Conservation (phyloP, 2,329 filamentous ascomycete genomes). For the Alternaria arborescens region DNA sequence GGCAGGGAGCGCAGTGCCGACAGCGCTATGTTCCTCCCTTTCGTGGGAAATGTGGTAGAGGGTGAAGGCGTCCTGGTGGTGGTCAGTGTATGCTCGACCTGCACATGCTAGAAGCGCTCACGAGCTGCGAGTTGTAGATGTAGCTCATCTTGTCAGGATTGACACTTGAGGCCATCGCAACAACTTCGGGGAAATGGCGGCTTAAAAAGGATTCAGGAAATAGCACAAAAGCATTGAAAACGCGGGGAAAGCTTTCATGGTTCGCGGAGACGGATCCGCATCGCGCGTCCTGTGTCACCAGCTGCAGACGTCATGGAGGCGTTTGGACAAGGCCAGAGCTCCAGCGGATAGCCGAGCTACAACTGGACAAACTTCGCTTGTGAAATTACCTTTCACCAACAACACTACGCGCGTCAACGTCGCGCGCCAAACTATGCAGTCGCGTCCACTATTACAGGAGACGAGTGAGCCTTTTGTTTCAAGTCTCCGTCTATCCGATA, state of each 20-base stretch:
- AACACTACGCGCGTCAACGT: conserved; percentile 3
- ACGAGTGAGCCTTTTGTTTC: background rate
- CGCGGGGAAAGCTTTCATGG: conserved; percentile 33
- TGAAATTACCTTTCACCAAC: conserved; percentile 16
- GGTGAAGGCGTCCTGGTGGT: conserved; percentile 51
- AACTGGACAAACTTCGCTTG: conserved; percentile 21
- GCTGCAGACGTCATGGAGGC: conserved; percentile 35
- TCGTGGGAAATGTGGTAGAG: conserved; percentile 55
- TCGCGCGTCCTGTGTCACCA: conserved; percentile 24
- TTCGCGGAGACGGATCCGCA: conserved; percentile 30
- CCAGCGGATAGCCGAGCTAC: conserved; percentile 28
- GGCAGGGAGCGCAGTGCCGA: conserved; percentile 69
- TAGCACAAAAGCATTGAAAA: conserved; percentile 15
- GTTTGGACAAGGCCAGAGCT: conserved; percentile 21
- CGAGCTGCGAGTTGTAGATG: conserved; percentile 57
- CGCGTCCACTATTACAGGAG: background rate
- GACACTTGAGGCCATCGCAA: conserved; percentile 15
- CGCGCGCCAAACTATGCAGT: background rate
- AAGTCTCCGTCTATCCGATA: background rate
- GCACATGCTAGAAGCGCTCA: conserved; percentile 29
- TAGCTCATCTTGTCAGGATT: conserved; percentile 37
- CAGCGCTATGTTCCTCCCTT: conserved; percentile 32
- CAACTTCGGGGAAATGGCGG: background rate
- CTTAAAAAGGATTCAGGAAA: conserved; percentile 4
- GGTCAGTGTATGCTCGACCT: conserved; percentile 3